phyloP scores from a whole-genome alignment of 768 basidiomycete species.

The button mushroom (Agaricus bisporus) region DNA sequence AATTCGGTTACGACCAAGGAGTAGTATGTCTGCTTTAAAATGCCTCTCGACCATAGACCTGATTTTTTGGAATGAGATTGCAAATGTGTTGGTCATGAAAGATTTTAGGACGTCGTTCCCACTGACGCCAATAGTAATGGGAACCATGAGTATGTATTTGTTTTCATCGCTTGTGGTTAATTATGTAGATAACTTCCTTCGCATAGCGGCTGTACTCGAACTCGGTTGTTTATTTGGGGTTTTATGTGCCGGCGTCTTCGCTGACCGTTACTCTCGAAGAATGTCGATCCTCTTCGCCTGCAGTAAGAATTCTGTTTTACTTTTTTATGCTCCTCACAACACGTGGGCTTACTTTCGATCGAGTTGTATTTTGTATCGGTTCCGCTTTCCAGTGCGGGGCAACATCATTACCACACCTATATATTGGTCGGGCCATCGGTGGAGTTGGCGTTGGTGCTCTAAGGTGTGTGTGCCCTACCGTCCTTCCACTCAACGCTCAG shows the following conservation, averaged over 20 bases:
- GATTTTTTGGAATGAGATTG: slow-evolving; percentile 37
- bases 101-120: slow-evolving; percentile 69
- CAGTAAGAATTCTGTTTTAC: slow-evolving; percentile 31
- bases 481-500: slow-evolving; percentile 8
- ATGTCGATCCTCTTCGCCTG: slow-evolving; percentile 64
- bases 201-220: slow-evolving; percentile 67
- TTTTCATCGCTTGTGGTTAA: background rate
- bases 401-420: slow-evolving; percentile 46
- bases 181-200: background rate
- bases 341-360: background rate
- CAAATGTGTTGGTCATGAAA: slow-evolving; percentile 79
- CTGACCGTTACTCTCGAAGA: slow-evolving; percentile 63
- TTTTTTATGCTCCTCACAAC: background rate
- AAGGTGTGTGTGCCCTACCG: slow-evolving; percentile 33
- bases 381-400: slow-evolving; percentile 65
- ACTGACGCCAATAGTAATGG: slow-evolving; percentile 65
- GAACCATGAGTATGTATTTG: slow-evolving; percentile 60
- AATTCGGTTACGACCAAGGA: slow-evolving; percentile 82
- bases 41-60: background rate
- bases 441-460: slow-evolving; percentile 78
- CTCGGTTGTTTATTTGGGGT: slow-evolving; percentile 78
- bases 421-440: slow-evolving; percentile 68
- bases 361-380: slow-evolving; percentile 68
- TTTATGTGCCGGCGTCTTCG: slow-evolving; percentile 56
- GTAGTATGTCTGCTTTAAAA: slow-evolving; percentile 33